phyloP scores from a whole-genome alignment of 1,284 basidiomycete species.

The Tilletiopsis washingtonensis region DNA sequence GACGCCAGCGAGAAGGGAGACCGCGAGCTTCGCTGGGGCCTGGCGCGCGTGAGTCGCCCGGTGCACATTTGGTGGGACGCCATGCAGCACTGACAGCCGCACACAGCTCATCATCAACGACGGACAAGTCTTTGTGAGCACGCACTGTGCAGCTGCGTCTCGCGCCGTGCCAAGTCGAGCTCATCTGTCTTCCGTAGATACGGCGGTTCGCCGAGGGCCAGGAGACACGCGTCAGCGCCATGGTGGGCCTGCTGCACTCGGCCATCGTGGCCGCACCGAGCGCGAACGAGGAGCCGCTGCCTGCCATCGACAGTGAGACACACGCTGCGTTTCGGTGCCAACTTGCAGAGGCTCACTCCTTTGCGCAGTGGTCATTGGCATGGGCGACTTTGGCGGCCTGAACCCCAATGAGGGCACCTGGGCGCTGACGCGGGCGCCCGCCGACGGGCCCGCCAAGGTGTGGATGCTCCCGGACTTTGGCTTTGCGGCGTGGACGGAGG shows the following conservation, averaged over 20 bases:
- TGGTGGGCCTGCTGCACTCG: constrained; percentile 9
- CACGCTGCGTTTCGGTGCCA: too few relatives aligned
- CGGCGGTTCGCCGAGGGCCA: constrained; percentile 14
- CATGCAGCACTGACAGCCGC: background rate
- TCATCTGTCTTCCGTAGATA: too few relatives aligned
- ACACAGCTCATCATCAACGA: constrained; percentile 16
- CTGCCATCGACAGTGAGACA: too few relatives aligned
- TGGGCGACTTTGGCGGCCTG: too few relatives aligned
- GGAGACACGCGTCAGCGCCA: constrained; percentile 15
- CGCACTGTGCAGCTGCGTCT: too few relatives aligned
- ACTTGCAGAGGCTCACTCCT: too few relatives aligned
- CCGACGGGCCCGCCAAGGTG: background rate
- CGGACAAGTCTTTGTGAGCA: constrained; percentile 22
- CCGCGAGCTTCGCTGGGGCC: background rate
- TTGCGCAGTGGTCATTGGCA: too few relatives aligned
- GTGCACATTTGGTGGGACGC: background rate
- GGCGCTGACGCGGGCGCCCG: background rate
- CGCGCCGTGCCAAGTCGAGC: too few relatives aligned
- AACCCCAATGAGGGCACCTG: background rate
- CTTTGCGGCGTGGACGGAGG: constrained; percentile 31
- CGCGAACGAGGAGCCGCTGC: too few relatives aligned
- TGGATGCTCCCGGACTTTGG: constrained; percentile 39
- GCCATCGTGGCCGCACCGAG: constrained; percentile 13
- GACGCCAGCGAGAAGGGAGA: constrained; percentile 3
- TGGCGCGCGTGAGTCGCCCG: background rate